phyloP scores from a whole-genome alignment of 306 rosid species.

The Carpinus viminea region DNA sequence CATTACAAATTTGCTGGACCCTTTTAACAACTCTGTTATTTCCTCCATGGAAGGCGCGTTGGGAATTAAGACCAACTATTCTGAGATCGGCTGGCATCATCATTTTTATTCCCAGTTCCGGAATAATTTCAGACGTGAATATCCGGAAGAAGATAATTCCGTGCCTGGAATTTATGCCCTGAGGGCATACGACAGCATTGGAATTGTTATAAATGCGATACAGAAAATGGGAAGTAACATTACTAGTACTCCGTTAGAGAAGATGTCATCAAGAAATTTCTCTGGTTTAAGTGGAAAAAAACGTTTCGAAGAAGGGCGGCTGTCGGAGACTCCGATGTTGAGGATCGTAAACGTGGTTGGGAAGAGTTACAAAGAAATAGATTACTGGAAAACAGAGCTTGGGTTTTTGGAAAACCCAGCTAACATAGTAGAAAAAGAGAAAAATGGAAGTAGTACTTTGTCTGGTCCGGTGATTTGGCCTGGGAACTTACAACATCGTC shows the following conservation, averaged over 20 bases:
- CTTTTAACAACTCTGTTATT: constrained; percentile 30
- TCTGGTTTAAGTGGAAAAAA: constrained; percentile 37
- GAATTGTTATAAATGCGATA: constrained; percentile 24
- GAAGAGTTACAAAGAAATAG: background rate
- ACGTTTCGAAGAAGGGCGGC: constrained; percentile 26
- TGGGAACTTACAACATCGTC: background rate
- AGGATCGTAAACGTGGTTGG: constrained; percentile 27
- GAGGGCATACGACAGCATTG: constrained; percentile 35
- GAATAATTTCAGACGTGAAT: background rate
- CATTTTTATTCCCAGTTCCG: constrained; percentile 5
- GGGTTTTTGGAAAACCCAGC: no score
- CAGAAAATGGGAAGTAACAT: background rate
- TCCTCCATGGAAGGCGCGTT: constrained; percentile 35
- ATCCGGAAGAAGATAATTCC: constrained; percentile 7
- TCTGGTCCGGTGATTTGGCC: no score
- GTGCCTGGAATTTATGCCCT: constrained; percentile 37
- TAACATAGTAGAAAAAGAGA: no score
- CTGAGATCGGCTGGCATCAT: background rate
- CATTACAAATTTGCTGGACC: constrained; percentile 50
- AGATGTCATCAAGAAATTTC: constrained; percentile 9
- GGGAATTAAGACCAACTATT: constrained; percentile 33
- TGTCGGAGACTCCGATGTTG: background rate
- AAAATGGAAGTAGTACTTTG: no score
- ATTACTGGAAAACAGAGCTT: background rate
- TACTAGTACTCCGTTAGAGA: background rate